These are phyloP conservation scores for Vitis riparia DNA, from an alignment of 164 flowering plant genomes.

Conservation along the genomic window DNA sequence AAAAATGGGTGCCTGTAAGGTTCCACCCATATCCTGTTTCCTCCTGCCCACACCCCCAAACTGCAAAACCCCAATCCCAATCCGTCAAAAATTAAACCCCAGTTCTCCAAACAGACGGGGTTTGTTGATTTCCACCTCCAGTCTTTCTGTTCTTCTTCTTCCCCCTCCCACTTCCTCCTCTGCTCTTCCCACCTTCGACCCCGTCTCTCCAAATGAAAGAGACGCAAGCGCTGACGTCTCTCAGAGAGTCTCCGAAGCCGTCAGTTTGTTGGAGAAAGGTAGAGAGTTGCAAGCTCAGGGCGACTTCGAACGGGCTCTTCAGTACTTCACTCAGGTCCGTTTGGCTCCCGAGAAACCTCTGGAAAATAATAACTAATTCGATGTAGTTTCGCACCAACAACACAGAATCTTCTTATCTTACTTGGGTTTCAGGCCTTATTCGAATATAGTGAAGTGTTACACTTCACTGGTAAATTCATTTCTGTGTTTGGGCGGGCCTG, in stretches of 20 bases:
- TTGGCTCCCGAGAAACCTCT: neutral
- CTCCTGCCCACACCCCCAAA: conserved; percentile 2
- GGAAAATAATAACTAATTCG: too few species aligned
- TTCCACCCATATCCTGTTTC: conserved; percentile 15
- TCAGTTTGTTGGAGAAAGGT: conserved; percentile 57
- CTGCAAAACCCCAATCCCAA: neutral
- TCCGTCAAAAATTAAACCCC: neutral
- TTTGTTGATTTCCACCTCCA: conserved; percentile 33
- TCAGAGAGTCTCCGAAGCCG: conserved; percentile 40
- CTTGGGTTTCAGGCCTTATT: too few species aligned
- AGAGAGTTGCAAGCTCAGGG: conserved; percentile 67
- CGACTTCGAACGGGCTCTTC: conserved; percentile 51
- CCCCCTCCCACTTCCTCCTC: conserved; percentile 11
- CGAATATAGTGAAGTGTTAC: too few species aligned
- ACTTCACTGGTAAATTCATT: too few species aligned
- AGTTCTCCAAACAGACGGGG: conserved; percentile 23
- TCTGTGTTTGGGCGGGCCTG: too few species aligned
- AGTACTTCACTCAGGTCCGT: conserved; percentile 53
- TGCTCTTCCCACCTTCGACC: conserved; percentile 38
- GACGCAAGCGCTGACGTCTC: conserved; percentile 40
- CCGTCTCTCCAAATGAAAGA: conserved; percentile 42
- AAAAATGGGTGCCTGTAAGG: conserved; percentile 12
- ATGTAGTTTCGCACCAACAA: too few species aligned
- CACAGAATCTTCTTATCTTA: too few species aligned
- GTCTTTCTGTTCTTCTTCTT: conserved; percentile 18